These are phyloP conservation scores for Penstemon barbatus DNA, from an alignment of 257 asterid species.

Conservation along the genomic window DNA sequence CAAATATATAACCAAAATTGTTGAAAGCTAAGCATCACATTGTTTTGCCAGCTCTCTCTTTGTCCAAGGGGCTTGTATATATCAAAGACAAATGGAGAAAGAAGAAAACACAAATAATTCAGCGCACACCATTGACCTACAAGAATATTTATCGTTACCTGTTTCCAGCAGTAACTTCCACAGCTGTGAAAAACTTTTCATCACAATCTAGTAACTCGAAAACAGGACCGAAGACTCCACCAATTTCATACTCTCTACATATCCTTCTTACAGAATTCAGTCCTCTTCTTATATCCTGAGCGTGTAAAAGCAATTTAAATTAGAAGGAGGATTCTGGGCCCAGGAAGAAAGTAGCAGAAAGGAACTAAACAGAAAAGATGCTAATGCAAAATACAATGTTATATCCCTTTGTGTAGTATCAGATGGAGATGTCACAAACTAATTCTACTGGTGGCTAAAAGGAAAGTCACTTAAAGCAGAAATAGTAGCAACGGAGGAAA, in stretches of 20 bases:
- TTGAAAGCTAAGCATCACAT: conserved; percentile 5
- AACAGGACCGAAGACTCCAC: conserved; percentile 87
- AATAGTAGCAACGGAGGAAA: conserved; percentile 12
- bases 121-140: conserved; percentile 14
- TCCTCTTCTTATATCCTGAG: conserved; percentile 97
- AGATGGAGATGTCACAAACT: conserved; percentile 20
- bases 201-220: conserved; percentile 93
- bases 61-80: conserved; percentile 1
- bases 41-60: conserved; percentile 4
- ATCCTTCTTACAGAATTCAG: conserved; percentile 81
- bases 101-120: neutral
- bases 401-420: conserved; percentile 5
- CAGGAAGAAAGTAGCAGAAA: conserved; percentile 8
- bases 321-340: conserved; percentile 15
- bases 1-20: conserved; percentile 4
- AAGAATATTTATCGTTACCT: conserved; percentile 47
- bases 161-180: conserved; percentile 99
- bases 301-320: conserved; percentile 22
- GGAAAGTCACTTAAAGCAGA: conserved; percentile 20
- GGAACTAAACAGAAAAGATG: conserved; percentile 5
- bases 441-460: conserved; percentile 16
- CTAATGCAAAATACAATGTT: conserved; percentile 19
- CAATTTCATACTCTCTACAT: conserved; percentile 49
- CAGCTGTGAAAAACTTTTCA: conserved; percentile 91
- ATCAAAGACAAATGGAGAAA: conserved; percentile 9